These are phyloP conservation scores for Kluyveromyces sp. DNA, from an alignment of 1,139 yeast species.

Conservation along the genomic window DNA sequence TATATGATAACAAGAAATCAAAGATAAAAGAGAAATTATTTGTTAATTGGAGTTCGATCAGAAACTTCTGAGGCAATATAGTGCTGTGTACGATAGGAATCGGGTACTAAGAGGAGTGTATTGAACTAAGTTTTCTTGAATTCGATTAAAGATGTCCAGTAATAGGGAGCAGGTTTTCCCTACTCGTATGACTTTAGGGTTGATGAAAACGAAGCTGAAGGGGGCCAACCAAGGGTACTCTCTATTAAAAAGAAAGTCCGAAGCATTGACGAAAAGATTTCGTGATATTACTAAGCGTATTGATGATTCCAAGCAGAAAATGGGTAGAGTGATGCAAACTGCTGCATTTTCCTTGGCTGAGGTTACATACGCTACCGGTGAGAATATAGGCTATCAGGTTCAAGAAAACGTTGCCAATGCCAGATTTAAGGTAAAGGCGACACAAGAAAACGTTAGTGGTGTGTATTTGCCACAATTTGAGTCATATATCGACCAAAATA, in stretches of 20 bases:
- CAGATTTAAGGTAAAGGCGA: conserved; percentile 81
- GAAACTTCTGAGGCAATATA: too few species aligned
- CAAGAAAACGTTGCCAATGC: conserved; percentile 91
- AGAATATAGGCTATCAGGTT: conserved; percentile 87
- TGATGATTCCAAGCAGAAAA: conserved; percentile 90
- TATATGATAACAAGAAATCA: too few species aligned
- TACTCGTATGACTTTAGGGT: conserved; percentile 92
- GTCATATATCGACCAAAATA: conserved; percentile 69
- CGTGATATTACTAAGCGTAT: conserved; percentile 91
- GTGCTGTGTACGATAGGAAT: too few species aligned
- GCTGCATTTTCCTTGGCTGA: conserved; percentile 97
- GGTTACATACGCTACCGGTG: conserved; percentile 95
- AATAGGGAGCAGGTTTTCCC: conserved; percentile 85
- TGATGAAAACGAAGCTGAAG: conserved; percentile 90
- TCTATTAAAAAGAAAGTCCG: conserved; percentile 87
- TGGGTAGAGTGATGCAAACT: conserved; percentile 98
- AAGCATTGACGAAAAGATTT: conserved; percentile 91
- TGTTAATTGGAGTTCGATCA: too few species aligned
- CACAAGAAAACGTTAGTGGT: conserved; percentile 95
- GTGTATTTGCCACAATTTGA: conserved; percentile 91
- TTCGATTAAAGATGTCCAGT: conserved; percentile 28
- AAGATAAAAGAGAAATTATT: too few species aligned
- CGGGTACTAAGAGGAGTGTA: not conserved
- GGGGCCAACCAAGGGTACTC: conserved; percentile 98
- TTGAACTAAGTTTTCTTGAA: not conserved